These are phyloP conservation scores for Metschnikowia anglica DNA, from an alignment of 805 yeast genomes.

Conservation along the genomic window DNA sequence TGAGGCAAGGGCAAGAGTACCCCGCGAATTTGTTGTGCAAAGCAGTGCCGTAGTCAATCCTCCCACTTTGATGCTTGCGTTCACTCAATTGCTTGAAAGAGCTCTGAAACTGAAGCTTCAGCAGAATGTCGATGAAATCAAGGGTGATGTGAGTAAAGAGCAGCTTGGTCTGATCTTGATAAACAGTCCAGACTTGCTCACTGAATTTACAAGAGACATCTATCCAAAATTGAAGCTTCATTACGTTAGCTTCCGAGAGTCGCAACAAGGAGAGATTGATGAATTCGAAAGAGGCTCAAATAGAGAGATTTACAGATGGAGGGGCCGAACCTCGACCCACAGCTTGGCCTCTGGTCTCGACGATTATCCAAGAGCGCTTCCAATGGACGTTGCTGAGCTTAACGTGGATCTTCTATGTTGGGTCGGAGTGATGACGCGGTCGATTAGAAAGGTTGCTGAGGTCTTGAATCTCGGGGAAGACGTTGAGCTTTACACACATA, in stretches of 20 bases:
- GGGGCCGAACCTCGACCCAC: constrained; percentile 82
- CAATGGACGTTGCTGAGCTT: constrained; percentile 84
- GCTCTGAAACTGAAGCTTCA: constrained; percentile 2
- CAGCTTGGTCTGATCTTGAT: constrained; percentile 52
- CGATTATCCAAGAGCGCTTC: constrained; percentile 85
- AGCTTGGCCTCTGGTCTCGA: constrained; percentile 93
- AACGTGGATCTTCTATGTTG: constrained; percentile 88
- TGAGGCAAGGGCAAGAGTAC: constrained; percentile 87
- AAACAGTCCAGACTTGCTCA: constrained; percentile 56
- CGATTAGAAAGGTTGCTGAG: constrained; percentile 72
- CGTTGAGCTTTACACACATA: constrained; percentile 47
- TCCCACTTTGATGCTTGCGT: constrained; percentile 82
- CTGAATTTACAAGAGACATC: constrained; percentile 56
- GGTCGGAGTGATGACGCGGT: constrained; percentile 89
- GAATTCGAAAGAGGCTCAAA: constrained; percentile 61
- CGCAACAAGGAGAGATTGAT: constrained; percentile 73
- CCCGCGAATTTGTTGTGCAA: constrained; percentile 78
- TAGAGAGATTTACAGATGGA: constrained; percentile 83
- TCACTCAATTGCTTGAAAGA: constrained; percentile 52
- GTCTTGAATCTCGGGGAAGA: constrained; percentile 61
- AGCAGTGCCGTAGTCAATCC: constrained; percentile 92
- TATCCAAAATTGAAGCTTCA: constrained; percentile 78
- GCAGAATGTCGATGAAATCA: constrained; percentile 6
- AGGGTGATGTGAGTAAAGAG: constrained; percentile 17
- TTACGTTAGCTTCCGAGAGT: constrained; percentile 78